Evolutionary conservation across 2,329 filamentous ascomycete species (phyloP).

Genomic region (Blastomyces parvus): DNA sequence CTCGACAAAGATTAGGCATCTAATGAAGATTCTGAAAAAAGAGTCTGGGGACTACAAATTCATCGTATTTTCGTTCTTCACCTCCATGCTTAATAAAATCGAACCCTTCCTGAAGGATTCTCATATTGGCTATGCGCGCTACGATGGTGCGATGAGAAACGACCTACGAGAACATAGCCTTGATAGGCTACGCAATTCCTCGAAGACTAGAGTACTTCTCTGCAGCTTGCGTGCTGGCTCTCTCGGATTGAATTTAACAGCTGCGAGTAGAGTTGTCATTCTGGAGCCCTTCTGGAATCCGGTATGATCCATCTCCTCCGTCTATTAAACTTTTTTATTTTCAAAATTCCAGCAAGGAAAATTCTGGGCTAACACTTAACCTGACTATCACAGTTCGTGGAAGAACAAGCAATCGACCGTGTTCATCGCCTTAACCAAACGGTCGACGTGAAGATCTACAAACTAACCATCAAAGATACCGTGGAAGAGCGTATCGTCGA

Average conservation of each 20-base stretch:
- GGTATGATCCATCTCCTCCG: constrained; percentile 38
- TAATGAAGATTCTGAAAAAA: constrained; percentile 68
- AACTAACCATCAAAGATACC: constrained; percentile 73
- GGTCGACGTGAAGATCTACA: constrained; percentile 88
- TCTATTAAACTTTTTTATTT: not conserved
- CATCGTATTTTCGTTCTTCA: constrained; percentile 98
- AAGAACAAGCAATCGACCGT: constrained; percentile 97
- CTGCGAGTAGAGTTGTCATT: constrained; percentile 85
- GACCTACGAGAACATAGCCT: constrained; percentile 84
- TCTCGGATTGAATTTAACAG: constrained; percentile 86
- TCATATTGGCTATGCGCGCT: constrained; percentile 71
- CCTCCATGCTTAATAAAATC: constrained; percentile 92
- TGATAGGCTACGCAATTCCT: constrained; percentile 63
- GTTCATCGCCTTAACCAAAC: constrained; percentile 98
- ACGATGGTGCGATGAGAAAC: constrained; percentile 92
- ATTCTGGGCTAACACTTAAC: not conserved
- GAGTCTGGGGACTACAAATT: constrained; percentile 84
- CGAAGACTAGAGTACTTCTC: constrained; percentile 68
- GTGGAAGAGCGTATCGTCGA: constrained; percentile 94
- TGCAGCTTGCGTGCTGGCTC: constrained; percentile 93
- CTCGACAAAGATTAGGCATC: constrained; percentile 85
- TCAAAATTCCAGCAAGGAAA: not conserved
- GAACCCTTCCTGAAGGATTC: constrained; percentile 77
- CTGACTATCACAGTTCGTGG: constrained; percentile 61
- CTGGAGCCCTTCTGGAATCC: constrained; percentile 99